phyloP scores from a whole-genome alignment of 2,329 filamentous ascomycete genomes.

The Capronia coronata region DNA sequence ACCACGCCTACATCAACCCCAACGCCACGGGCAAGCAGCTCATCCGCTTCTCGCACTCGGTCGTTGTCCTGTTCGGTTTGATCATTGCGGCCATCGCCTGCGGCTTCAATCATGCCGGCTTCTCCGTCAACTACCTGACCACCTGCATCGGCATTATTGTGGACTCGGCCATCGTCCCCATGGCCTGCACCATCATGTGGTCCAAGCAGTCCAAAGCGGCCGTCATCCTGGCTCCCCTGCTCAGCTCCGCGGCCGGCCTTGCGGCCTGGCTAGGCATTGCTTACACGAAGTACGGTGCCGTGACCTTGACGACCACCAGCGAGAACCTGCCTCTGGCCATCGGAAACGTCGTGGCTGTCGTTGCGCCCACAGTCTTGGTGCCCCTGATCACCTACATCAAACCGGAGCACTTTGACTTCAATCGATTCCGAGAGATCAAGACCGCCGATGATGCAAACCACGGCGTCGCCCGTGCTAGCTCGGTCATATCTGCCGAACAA shows the following conservation, averaged over 20 bases:
- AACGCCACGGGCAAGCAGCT: constrained; percentile 25
- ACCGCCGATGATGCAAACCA: no score
- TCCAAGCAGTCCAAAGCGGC: constrained; percentile 64
- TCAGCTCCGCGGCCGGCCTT: constrained; percentile 63
- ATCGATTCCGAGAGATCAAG: no score
- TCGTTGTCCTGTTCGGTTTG: constrained; percentile 32
- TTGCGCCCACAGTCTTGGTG: no score
- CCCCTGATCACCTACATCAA: no score
- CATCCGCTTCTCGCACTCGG: constrained; percentile 26
- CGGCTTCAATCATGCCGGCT: constrained; percentile 35
- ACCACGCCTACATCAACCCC: constrained; percentile 31
- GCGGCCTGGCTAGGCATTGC: constrained; percentile 72
- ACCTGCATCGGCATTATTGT: constrained; percentile 75
- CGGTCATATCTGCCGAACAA: no score
- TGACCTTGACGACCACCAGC: no score
- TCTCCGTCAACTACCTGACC: constrained; percentile 39
- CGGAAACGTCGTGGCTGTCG: no score
- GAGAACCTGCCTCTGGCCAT: no score
- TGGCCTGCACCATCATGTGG: constrained; percentile 73
- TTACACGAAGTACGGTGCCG: constrained; percentile 62
- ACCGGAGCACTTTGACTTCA: no score
- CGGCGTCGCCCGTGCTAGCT: no score
- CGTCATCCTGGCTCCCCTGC: constrained; percentile 41
- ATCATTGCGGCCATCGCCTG: constrained; percentile 26
- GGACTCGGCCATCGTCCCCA: constrained; percentile 74